Percentiles rank a stretch among this genome's conserved stretches.
Evolutionary conservation across 352 stramenopile species (phyloP).

Genomic region (Pythium phragmiticola): DNA sequence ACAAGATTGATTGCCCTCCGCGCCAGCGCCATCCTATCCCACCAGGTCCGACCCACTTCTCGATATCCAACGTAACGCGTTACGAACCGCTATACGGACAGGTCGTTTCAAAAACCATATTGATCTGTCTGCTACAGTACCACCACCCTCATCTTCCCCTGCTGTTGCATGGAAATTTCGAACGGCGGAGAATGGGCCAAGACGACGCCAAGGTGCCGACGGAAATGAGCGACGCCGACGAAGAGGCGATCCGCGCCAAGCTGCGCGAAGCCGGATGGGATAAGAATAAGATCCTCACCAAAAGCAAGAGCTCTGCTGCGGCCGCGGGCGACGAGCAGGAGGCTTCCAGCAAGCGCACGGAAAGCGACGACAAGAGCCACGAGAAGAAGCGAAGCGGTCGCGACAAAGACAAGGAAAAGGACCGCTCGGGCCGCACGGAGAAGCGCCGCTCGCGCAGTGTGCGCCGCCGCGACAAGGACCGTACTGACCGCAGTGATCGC

Average conservation of each 20-base stretch:
- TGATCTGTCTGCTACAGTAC: slow-evolving; percentile 13
- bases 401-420: slow-evolving; percentile 7
- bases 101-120: background rate
- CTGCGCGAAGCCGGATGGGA: slow-evolving; percentile 69
- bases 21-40: too few relatives aligned
- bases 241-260: slow-evolving; percentile 73
- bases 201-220: background rate
- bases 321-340: slow-evolving; percentile 21
- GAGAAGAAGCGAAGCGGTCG: slow-evolving; percentile 19
- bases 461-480: slow-evolving; percentile 22
- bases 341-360: slow-evolving; percentile 25
- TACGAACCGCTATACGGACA: background rate
- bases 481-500: slow-evolving; percentile 20
- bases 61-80: too few relatives aligned
- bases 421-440: slow-evolving; percentile 17
- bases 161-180: background rate
- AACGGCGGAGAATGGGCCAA: background rate
- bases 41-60: too few relatives aligned
- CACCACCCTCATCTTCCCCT: background rate
- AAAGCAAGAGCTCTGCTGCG: slow-evolving; percentile 20
- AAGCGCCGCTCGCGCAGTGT: slow-evolving; percentile 31
- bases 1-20: too few relatives aligned
- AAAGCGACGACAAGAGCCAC: slow-evolving; percentile 12
- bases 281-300: slow-evolving; percentile 41
- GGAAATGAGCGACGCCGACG: slow-evolving; percentile 41